A percentile compares a stretch with the other conserved stretches of the same genome.
phyloP scores from a whole-genome alignment of 2,329 filamentous ascomycete genomes.

The Fusarium temperatum region DNA sequence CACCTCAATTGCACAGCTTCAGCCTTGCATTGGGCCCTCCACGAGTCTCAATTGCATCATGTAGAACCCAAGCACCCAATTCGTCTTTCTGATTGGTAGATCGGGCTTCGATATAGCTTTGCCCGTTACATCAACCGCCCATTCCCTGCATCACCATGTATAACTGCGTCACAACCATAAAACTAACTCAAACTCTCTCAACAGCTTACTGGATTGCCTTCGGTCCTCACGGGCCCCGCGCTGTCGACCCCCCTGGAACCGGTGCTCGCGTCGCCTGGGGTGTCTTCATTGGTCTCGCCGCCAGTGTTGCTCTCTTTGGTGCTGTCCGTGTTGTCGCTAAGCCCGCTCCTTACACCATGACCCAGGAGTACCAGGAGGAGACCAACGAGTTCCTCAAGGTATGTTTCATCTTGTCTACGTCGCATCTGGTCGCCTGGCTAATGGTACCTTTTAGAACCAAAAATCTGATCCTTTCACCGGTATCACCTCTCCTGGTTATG shows the following conservation, averaged over 20 bases:
- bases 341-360: constrained; percentile 85
- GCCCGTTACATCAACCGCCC: constrained; percentile 19
- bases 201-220: constrained; percentile 99
- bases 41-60: constrained; percentile 42
- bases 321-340: constrained; percentile 76
- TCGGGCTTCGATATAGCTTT: constrained; percentile 21
- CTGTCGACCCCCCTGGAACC: constrained; percentile 84
- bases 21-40: constrained; percentile 32
- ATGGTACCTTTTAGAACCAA: constrained; percentile 69
- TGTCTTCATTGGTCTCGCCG: constrained; percentile 72
- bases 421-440: constrained; percentile 4
- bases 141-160: constrained; percentile 21
- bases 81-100: constrained; percentile 36
- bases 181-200: constrained; percentile 52
- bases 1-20: constrained; percentile 14
- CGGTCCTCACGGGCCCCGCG: constrained; percentile 92
- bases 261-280: constrained; percentile 80
- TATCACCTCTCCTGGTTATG: constrained; percentile 81
- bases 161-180: constrained; percentile 29
- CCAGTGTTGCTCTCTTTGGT: constrained; percentile 76
- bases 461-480: constrained; percentile 88
- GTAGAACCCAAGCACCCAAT: constrained; percentile 32
- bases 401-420: constrained; percentile 30
- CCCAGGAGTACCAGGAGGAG: constrained; percentile 95
- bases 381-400: constrained; percentile 95